phyloP scores from a whole-genome alignment of 2,329 filamentous ascomycete genomes.

The Claviceps maximensis region DNA sequence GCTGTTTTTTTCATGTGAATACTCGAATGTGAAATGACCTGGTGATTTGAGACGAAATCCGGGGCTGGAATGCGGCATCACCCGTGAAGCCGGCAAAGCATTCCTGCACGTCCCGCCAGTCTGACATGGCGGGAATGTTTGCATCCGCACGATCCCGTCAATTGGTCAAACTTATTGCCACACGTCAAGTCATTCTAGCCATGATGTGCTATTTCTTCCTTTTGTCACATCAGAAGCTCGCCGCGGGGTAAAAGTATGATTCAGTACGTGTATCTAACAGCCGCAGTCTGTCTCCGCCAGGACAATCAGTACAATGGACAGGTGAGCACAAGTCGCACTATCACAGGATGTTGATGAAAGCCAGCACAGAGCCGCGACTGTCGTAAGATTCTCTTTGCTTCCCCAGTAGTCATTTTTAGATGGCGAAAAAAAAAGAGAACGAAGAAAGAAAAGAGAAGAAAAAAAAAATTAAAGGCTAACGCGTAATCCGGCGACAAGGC shows the following conservation, averaged over 20 bases:
- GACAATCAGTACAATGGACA: too few species aligned
- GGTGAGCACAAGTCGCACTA: too few species aligned
- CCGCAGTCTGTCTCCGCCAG: too few species aligned
- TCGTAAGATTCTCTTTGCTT: neutral
- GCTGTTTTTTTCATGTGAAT: neutral
- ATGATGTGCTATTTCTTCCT: too few species aligned
- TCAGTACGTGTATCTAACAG: too few species aligned
- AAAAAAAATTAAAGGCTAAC: neutral
- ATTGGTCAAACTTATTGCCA: too few species aligned
- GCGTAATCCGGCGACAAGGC: too few species aligned
- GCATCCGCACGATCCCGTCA: neutral
- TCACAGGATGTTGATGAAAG: neutral
- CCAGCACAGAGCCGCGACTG: neutral
- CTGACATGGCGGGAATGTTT: conserved; percentile 1
- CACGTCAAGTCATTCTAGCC: too few species aligned
- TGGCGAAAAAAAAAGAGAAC: too few species aligned
- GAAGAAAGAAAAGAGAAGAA: too few species aligned
- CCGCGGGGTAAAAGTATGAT: too few species aligned
- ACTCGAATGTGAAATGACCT: neutral
- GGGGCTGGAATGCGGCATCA: conserved; percentile 4
- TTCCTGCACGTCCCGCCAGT: neutral
- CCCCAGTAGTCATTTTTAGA: neutral
- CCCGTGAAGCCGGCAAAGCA: neutral
- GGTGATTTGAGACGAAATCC: neutral
- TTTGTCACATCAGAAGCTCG: too few species aligned